Evolutionary conservation across 2,329 filamentous ascomycete species (phyloP).

Genomic region (Botryotinia narcissicola): DNA sequence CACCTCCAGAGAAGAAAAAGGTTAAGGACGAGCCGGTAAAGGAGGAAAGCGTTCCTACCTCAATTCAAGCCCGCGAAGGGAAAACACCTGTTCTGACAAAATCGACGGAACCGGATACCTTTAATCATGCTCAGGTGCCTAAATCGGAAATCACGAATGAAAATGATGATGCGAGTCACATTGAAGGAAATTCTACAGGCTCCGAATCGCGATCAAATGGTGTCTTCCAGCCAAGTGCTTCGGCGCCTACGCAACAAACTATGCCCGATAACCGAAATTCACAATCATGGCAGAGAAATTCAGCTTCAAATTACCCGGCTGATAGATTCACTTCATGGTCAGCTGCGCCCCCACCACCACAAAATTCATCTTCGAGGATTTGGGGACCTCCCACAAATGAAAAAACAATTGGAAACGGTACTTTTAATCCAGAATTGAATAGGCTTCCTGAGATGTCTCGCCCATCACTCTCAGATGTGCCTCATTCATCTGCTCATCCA

Average conservation of each 20-base stretch:
- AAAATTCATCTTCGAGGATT: conserved; percentile 51
- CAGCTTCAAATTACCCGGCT: conserved; percentile 43
- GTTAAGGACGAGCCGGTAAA: conserved; percentile 51
- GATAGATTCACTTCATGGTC: conserved; percentile 54
- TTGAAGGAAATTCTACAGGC: conserved; percentile 22
- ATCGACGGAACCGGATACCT: conserved; percentile 26
- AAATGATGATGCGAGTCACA: neutral
- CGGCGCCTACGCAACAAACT: conserved; percentile 26
- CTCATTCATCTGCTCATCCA: conserved; percentile 33
- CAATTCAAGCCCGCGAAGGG: conserved; percentile 34
- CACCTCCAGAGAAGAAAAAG: conserved; percentile 59
- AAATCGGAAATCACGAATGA: conserved; percentile 22
- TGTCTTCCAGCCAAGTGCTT: conserved; percentile 33
- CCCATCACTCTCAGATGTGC: conserved; percentile 29
- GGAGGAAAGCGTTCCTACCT: conserved; percentile 45
- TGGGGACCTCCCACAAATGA: conserved; percentile 72
- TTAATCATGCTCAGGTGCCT: conserved; percentile 22
- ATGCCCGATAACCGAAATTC: conserved; percentile 29
- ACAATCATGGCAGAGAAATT: conserved; percentile 37
- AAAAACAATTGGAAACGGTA: conserved; percentile 72
- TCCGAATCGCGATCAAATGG: conserved; percentile 29
- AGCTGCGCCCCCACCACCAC: conserved; percentile 38
- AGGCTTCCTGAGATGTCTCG: conserved; percentile 38
- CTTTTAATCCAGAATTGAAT: conserved; percentile 64
- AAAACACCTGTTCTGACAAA: conserved; percentile 18